phyloP scores from a whole-genome alignment of 345 rosid species.

The Alliaria petiolata region DNA sequence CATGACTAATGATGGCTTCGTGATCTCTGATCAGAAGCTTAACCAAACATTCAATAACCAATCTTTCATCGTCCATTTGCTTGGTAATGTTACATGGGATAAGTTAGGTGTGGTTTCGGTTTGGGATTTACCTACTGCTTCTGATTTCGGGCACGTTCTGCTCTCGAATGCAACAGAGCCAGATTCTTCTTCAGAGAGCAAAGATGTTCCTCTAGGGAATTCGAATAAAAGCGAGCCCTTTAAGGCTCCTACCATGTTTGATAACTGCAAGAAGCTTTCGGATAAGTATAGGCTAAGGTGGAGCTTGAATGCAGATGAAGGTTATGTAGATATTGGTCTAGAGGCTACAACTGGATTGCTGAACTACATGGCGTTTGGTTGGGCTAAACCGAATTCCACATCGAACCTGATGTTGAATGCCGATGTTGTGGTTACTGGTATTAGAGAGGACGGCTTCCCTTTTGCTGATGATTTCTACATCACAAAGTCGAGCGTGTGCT shows the following conservation, averaged over 20 bases:
- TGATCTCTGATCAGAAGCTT: constrained; percentile 56
- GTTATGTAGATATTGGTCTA: constrained; percentile 68
- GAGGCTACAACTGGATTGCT: constrained; percentile 61
- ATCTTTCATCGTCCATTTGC: constrained; percentile 51
- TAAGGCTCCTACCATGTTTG: constrained; percentile 64
- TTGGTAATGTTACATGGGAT: constrained; percentile 60
- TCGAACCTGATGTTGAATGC: constrained; percentile 62
- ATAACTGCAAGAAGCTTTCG: constrained; percentile 70
- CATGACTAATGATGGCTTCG: constrained; percentile 57
- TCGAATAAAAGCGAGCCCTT: constrained; percentile 21
- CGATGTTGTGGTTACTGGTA: constrained; percentile 76
- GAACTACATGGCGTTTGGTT: constrained; percentile 94
- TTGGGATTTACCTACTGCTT: constrained; percentile 65
- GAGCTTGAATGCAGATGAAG: constrained; percentile 57
- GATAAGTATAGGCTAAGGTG: constrained; percentile 64
- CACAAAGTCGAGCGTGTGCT: constrained; percentile 65
- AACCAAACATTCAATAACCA: constrained; percentile 66
- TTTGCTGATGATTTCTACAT: constrained; percentile 86
- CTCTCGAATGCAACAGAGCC: constrained; percentile 37
- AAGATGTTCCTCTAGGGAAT: not conserved
- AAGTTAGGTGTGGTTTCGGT: constrained; percentile 51
- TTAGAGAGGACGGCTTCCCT: constrained; percentile 69
- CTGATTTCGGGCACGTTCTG: constrained; percentile 76
- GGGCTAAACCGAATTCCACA: constrained; percentile 62
- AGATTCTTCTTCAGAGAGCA: constrained; percentile 30